phyloP scores from a whole-genome alignment of 2,329 filamentous ascomycete genomes.

The Sporothrix brunneoviolacea region DNA sequence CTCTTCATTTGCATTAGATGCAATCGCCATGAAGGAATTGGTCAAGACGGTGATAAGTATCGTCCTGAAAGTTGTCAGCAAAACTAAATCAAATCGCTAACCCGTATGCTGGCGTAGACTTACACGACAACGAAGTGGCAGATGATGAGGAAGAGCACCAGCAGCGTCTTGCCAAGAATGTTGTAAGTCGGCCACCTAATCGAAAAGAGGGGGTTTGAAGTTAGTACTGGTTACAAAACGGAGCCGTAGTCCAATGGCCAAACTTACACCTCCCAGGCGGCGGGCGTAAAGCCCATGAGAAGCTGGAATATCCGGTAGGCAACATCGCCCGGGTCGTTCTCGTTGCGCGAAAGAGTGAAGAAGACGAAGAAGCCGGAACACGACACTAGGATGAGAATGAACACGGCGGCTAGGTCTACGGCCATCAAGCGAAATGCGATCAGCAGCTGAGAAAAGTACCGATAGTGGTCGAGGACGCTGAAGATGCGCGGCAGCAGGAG shows the following conservation, averaged over 20 bases:
- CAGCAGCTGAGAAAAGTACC: slow-evolving; percentile 89
- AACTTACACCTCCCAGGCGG: slow-evolving; percentile 82
- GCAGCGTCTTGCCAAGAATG: slow-evolving; percentile 64
- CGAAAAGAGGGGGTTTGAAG: neutral
- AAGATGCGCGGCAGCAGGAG: slow-evolving; percentile 86
- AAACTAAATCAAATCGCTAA: no score
- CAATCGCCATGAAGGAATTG: slow-evolving; percentile 92
- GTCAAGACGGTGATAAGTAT: slow-evolving; percentile 94
- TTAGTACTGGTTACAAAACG: no score
- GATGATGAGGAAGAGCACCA: slow-evolving; percentile 83
- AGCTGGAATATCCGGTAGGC: slow-evolving; percentile 91
- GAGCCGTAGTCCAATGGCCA: no score
- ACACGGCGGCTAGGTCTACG: slow-evolving; percentile 76
- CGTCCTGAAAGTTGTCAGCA: slow-evolving; percentile 44
- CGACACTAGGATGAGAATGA: slow-evolving; percentile 74
- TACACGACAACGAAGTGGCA: slow-evolving; percentile 88
- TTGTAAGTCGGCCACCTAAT: slow-evolving; percentile 65
- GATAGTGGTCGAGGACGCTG: slow-evolving; percentile 88
- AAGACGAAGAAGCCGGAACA: slow-evolving; percentile 96
- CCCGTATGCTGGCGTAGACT: no score
- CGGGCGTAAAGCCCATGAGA: slow-evolving; percentile 90
- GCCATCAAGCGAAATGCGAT: slow-evolving; percentile 95
- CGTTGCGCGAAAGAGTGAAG: slow-evolving; percentile 72
- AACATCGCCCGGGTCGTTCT: slow-evolving; percentile 65
- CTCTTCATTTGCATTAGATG: slow-evolving; percentile 87